Percentiles rank a stretch among this genome's conserved stretches.
phyloP scores from a whole-genome alignment of 2,329 filamentous ascomycete species.

The Penicillium sp. region DNA sequence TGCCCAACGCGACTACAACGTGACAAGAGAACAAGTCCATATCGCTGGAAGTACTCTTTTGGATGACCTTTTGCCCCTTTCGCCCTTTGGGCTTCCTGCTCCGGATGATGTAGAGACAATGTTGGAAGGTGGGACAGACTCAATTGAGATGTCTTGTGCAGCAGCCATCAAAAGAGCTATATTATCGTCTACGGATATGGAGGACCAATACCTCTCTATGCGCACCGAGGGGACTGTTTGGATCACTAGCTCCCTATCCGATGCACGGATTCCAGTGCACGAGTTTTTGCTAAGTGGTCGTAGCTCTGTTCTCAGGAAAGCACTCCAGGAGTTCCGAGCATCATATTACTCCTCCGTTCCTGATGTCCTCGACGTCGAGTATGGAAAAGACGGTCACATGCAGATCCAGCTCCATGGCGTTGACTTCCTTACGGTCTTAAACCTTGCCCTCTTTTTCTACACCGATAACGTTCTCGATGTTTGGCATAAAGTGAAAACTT shows the following conservation, averaged over 20 bases:
- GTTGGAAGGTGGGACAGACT: conserved; percentile 38
- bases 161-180: conserved; percentile 41
- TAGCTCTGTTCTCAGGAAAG: conserved; percentile 66
- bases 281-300: conserved; percentile 76
- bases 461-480: conserved; percentile 77
- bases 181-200: conserved; percentile 47
- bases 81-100: conserved; percentile 64
- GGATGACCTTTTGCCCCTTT: conserved; percentile 69
- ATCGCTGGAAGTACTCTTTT: conserved; percentile 69
- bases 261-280: conserved; percentile 76
- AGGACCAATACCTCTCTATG: conserved; percentile 38
- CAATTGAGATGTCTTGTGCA: conserved; percentile 16
- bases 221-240: conserved; percentile 36
- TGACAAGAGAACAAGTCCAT: conserved; percentile 70
- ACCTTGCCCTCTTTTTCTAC: conserved; percentile 78
- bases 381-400: conserved; percentile 51
- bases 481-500: conserved; percentile 75
- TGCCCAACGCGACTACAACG: conserved; percentile 78
- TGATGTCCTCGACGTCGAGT: conserved; percentile 61
- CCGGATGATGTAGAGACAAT: conserved; percentile 40
- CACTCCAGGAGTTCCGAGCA: conserved; percentile 59
- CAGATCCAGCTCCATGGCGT: conserved; percentile 67
- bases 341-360: conserved; percentile 57
- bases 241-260: conserved; percentile 60
- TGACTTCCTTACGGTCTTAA: conserved; percentile 76